Evolutionary conservation across 306 rosid species (phyloP), one percentile per base, ranked within the genome.

Genomic region (apple (Malus domestica)): DNA sequence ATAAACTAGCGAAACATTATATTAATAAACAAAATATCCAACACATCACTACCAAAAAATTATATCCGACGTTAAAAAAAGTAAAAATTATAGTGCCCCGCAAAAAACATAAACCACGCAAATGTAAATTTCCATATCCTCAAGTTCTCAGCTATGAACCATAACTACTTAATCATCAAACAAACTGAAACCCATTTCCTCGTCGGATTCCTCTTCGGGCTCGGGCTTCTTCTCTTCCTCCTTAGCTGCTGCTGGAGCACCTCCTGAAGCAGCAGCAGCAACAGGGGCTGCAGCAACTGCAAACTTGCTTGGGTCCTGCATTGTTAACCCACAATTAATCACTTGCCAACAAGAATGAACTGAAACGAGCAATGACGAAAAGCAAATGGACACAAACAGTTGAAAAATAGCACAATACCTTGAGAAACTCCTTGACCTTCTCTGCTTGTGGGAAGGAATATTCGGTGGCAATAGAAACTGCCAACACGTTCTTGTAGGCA

Each of bases 371-470:
- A 51, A 16, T 51, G 55, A 15, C 20, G 8, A 49, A 16, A 0
- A 29, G 0, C 5, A 22, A 25, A 19, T 1, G 5, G 10, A 19
- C 10, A 27, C 1, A 0, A 4, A 49, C 22, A 13, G 14, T 19
- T 4, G 16, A 15, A 49, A 20, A 25, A 70, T 3, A 22, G 40
- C 15, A 4, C 22, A 72, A 4, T 86, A 93, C 98, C 98, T 83
- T 77, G 1, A 93, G 74, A 61, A 67, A 91, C 85, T 91, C 98
- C 87, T 94, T 91, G 40, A 90, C 94, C 78, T 91, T 38, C 19
- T 91, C 95, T 0, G 98, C 98, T 72, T 85, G 88, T 0, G 96
- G 87, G 89, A 85, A 91, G 44, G 89, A 52, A 55, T 90, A 94
- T 19, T 87, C 87, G 0, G 94, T 91, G 22, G 88, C 89, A 29